phyloP scores from a whole-genome alignment of 2,329 filamentous ascomycete genomes.

The Talaromyces amestolkiae region DNA sequence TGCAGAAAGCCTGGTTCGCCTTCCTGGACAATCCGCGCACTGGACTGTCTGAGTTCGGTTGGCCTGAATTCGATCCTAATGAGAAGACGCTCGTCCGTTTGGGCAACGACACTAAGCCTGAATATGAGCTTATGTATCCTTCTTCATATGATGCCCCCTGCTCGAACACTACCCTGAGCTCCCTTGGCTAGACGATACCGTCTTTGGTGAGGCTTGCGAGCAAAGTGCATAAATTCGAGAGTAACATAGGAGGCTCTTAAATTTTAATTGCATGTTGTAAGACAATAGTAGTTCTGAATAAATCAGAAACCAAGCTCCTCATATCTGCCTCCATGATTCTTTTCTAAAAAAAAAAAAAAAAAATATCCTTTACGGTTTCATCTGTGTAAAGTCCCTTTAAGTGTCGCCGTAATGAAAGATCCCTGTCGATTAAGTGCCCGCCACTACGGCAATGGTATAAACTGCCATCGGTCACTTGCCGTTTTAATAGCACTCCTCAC shows the following conservation, averaged over 20 bases:
- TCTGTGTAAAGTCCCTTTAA: not conserved
- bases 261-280: not conserved
- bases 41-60: slow-evolving; percentile 39
- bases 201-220: not conserved
- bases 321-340: not conserved
- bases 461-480: not conserved
- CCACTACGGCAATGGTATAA: not conserved
- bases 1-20: slow-evolving; percentile 44
- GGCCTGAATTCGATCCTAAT: slow-evolving; percentile 35
- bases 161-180: not conserved
- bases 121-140: slow-evolving; percentile 10
- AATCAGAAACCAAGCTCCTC: not conserved
- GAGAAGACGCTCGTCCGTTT: slow-evolving; percentile 27
- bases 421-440: not conserved
- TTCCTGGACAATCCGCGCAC: slow-evolving; percentile 41
- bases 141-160: not conserved
- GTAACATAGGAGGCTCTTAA: not conserved
- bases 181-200: not conserved
- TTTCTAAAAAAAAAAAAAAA: too few species aligned
- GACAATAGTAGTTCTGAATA: not conserved
- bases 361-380: not conserved
- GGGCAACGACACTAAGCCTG: slow-evolving; percentile 23
- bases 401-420: not conserved
- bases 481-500: not conserved
- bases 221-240: not conserved